Percentiles rank a stretch among this genome's conserved stretches.
phyloP scores from a whole-genome alignment of 1,284 basidiomycete genomes.

The Tremellales sp. region DNA sequence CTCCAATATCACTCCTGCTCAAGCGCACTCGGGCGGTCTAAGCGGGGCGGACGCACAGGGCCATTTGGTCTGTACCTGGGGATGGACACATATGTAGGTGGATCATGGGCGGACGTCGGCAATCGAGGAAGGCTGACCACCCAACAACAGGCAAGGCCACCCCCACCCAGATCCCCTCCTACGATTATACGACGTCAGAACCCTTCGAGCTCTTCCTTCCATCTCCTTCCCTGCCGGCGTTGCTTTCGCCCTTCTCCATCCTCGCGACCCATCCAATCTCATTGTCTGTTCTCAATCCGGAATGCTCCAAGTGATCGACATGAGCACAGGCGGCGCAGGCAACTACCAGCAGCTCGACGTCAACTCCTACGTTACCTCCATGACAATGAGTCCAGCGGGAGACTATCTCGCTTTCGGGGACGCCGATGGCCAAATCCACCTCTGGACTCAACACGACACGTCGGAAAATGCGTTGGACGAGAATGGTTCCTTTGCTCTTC shows the following conservation, averaged over 20 bases:
- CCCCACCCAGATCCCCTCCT: conserved; percentile 88
- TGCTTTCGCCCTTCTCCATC: conserved; percentile 78
- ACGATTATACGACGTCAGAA: conserved; percentile 86
- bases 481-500: conserved; percentile 34
- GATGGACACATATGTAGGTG: conserved; percentile 72
- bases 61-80: conserved; percentile 77
- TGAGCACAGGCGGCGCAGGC: conserved; percentile 60
- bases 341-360: conserved; percentile 55
- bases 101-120: neutral
- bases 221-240: conserved; percentile 86
- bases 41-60: conserved; percentile 76
- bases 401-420: conserved; percentile 92
- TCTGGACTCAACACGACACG: conserved; percentile 71
- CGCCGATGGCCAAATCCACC: conserved; percentile 76
- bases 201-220: conserved; percentile 68
- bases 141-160: conserved; percentile 64
- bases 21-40: conserved; percentile 75
- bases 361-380: conserved; percentile 71
- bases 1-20: conserved; percentile 55
- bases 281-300: conserved; percentile 80
- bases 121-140: neutral
- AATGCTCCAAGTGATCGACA: conserved; percentile 84
- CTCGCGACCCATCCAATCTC: conserved; percentile 72
- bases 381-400: conserved; percentile 78
- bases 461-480: conserved; percentile 53